phyloP scores from a whole-genome alignment of 306 rosid genomes.

The Prunus mira region DNA sequence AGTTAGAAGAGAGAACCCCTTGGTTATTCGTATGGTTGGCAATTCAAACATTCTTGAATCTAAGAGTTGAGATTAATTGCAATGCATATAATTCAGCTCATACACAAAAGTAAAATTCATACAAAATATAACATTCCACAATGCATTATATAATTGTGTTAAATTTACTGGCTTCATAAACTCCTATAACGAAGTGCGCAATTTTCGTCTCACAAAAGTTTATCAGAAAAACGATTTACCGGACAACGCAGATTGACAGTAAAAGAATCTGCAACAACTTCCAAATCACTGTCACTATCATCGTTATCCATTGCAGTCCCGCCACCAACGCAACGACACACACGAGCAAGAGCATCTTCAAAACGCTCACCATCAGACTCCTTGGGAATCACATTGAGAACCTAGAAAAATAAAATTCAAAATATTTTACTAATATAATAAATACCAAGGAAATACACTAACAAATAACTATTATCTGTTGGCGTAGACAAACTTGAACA shows the following conservation, averaged over 20 bases:
- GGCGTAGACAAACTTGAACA: background rate
- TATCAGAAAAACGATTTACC: slow-evolving; percentile 44
- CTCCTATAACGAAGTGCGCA: background rate
- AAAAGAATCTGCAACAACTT: slow-evolving; percentile 89
- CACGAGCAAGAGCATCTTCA: slow-evolving; percentile 93
- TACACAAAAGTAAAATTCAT: background rate
- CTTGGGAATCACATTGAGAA: slow-evolving; percentile 72
- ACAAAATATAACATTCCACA: background rate
- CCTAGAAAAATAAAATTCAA: slow-evolving; percentile 33
- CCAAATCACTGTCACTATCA: slow-evolving; percentile 94
- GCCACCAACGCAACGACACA: slow-evolving; percentile 75
- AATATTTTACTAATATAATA: background rate
- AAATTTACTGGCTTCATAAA: background rate
- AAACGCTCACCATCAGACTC: slow-evolving; percentile 82
- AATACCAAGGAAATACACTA: background rate
- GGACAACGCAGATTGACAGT: slow-evolving; percentile 91
- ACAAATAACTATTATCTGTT: background rate
- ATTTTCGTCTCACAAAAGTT: background rate
- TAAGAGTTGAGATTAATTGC: background rate
- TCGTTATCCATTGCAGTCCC: slow-evolving; percentile 71
- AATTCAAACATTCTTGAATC: background rate
- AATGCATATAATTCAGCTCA: background rate
- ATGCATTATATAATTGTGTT: background rate
- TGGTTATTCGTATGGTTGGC: background rate
- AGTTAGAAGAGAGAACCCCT: background rate